phyloP scores from a whole-genome alignment of 495 filamentous ascomycete genomes.

The Hapsidospora chrysogenum region DNA sequence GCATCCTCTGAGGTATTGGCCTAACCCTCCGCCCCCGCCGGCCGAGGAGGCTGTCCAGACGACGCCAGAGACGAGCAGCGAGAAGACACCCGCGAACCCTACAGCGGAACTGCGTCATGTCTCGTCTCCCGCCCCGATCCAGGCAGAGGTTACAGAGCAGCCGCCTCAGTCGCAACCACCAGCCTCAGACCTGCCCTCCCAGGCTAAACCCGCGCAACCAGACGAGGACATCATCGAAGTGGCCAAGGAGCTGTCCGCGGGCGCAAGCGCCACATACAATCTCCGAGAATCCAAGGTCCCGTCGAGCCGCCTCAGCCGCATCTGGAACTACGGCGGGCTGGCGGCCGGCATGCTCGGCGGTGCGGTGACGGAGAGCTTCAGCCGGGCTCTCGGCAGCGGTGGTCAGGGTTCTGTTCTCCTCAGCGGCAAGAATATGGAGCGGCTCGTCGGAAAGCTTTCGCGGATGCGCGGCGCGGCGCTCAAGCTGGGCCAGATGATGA shows the following conservation, averaged over 20 bases:
- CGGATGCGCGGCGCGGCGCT: conserved; percentile 95
- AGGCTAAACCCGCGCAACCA: background rate
- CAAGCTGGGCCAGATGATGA: conserved; percentile 96
- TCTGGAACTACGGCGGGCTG: conserved; percentile 91
- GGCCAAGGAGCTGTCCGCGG: background rate
- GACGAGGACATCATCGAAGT: conserved; percentile 1
- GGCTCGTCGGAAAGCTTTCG: conserved; percentile 80
- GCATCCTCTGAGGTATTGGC: conserved; percentile 2
- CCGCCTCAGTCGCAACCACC: background rate
- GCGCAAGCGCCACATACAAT: conserved; percentile 30
- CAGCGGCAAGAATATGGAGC: conserved; percentile 75
- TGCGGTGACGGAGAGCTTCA: conserved; percentile 69
- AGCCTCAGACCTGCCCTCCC: background rate
- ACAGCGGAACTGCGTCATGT: background rate
- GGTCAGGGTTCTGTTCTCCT: conserved; percentile 65
- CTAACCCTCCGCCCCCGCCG: background rate
- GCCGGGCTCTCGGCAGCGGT: conserved; percentile 43
- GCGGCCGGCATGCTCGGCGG: conserved; percentile 93
- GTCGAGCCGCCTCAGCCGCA: conserved; percentile 63
- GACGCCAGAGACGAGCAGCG: too few relatives aligned
- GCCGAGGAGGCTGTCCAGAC: background rate
- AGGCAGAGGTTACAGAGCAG: background rate
- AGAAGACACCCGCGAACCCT: background rate
- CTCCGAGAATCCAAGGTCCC: conserved; percentile 85
- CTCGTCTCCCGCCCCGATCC: background rate